Base-by-base conservation (phyloP, 805 yeast genomes). In the Zygoascus flipseniorum region DNA sequence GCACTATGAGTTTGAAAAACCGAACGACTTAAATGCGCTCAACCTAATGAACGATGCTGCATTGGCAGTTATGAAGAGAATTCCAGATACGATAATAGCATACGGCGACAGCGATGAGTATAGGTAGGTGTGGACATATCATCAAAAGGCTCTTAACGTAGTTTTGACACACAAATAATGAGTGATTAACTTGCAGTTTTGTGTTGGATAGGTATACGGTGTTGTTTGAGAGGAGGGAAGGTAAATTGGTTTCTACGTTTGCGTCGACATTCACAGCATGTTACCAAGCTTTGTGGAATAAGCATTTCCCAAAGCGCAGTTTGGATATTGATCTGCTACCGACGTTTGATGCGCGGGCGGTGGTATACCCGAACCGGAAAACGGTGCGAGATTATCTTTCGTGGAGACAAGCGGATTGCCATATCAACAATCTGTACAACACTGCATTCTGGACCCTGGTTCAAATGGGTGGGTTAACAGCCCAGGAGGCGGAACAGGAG, bases 91-190 rank as follows among this genome's bases (percentile, higher is more conserved):
- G 0, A 62, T 83, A 9, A 58, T 90, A 66, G 96, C 96, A 0
- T 93, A 85, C 65, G 99, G 99, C 0, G 98, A 93, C 62, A 85
- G 95, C 41, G 99, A 93, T 68, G 99, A 93, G 70, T 93, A 86
- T 65, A 84, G 92, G 13, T 50, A 23, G n/a, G 53, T 32, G 26
- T 20, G 9, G 16, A 20, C 42, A 26, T 19, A 13, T 13, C 39
- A 35, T 35, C 16, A 35, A 35, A 35, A n/a, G 8, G 8, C 39
- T 5, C 6, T 18, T 13, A n/a, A n/a, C n/a, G n/a, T n/a, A n/a
- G n/a, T n/a, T n/a, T n/a, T n/a, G 49, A 14, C 5, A 42, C n/a
- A 14, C 32, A 13, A 16, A 9, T 13, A 14, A 19, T 5, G 18
- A 20, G 13, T 41, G 2, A 19, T 48, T 39, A 26, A 42, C 26